Conservation (phyloP, 2,329 filamentous ascomycete genomes). For the Talaromyces sp. region DNA sequence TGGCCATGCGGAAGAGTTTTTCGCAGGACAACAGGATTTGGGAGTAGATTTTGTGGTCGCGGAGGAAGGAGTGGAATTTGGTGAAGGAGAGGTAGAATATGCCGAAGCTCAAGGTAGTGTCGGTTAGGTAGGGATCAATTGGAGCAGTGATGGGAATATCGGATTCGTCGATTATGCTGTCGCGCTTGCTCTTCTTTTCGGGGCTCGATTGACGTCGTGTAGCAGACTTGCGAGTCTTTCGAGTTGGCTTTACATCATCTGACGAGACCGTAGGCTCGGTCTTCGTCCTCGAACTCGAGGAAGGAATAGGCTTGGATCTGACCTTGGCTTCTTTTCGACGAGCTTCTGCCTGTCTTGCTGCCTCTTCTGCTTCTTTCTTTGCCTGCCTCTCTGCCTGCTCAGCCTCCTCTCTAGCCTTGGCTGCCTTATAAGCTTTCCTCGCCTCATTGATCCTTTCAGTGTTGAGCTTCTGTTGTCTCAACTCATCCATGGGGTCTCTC, state of each 20-base stretch:
- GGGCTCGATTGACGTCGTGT: not conserved
- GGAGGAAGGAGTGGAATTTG: constrained; percentile 13
- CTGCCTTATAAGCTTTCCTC: constrained; percentile 18
- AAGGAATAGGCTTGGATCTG: not conserved
- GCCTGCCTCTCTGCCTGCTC: not conserved
- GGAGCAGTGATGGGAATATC: not conserved
- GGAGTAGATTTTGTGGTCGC: constrained; percentile 12
- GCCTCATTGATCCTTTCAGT: constrained; percentile 19
- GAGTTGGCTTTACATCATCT: not conserved
- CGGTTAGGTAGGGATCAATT: not conserved
- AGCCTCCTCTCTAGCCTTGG: constrained; percentile 15
- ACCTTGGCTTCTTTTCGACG: constrained; percentile 5
- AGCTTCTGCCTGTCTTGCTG: not conserved
- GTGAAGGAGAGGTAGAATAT: constrained; percentile 14
- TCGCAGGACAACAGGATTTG: constrained; percentile 6
- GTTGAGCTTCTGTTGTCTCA: constrained; percentile 16
- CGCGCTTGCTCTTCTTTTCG: not conserved
- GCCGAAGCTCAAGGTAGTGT: not conserved
- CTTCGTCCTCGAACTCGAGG: not conserved
- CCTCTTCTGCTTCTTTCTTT: not conserved
- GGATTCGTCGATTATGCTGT: not conserved
- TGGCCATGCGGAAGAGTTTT: constrained; percentile 14
- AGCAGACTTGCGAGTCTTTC: not conserved
- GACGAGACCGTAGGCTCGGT: not conserved
- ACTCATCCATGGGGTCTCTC: constrained; percentile 2